Evolutionary conservation across 257 asterid genomes (phyloP), one percentile per base, ranked within the genome.

Genomic region (Dorcoceras hygrometricum): DNA sequence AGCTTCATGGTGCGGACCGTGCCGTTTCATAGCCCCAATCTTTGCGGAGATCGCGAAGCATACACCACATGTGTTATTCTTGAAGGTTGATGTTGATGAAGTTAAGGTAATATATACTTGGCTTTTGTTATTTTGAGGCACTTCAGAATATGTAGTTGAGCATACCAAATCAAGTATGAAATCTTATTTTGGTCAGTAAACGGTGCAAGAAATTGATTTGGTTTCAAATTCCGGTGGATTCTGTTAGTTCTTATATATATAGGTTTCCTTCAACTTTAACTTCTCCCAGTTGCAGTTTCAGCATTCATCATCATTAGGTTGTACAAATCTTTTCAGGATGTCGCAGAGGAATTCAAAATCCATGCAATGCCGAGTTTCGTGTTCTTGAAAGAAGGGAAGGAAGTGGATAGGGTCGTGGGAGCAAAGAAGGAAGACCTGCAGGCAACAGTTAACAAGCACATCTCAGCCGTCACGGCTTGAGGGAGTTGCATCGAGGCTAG

Each of bases 11-110:
- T 91, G 96, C 6, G 86, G 88, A 4, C 97, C 96, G 3, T 91
- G 96, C 84, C 96, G 93, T 31, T 66, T 88, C 57, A 88, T 91
- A 25, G 70, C 88, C 31, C 96, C 96, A 16, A 20, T 88, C 23
- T 73, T 90, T 59, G 92, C 87, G 5, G 97, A 90, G 32, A 57
- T 85, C 23, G 96, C 97, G 34, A 93, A 83, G 81, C 85, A 81
- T 70, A 31, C 65, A 1, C 62, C 92, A 12, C 66, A 82, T 46
- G 86, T 79, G 62, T 65, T 84, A 3, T 90, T 93, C 81, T 78
- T 93, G 71, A 93, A 93, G 89, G 95, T 93, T 31, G 99, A 93
- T 63, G 92, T 93, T 1, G 96, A 93, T 66, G 99, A 93, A 68
- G 80, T 93, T 28, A 59, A 79, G 96, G 98, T 89, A 59, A 24